A percentile compares a stretch with the other conserved stretches of the same genome.
Conservation (phyloP, 2,329 filamentous ascomycete species). For the Xylariaceae sp. region DNA sequence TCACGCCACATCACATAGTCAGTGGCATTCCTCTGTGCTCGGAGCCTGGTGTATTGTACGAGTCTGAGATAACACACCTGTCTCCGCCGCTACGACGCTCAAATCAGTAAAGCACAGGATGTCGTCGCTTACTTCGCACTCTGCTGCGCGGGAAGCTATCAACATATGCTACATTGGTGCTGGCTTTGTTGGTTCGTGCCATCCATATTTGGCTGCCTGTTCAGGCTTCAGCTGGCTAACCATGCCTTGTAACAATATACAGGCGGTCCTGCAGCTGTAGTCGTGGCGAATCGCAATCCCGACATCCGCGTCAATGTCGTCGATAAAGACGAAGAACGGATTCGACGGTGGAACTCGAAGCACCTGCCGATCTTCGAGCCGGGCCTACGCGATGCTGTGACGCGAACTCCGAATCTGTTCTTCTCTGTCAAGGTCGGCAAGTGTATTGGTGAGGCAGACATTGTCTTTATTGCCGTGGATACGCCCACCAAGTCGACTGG, state of each 20-base stretch:
- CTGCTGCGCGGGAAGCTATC: slow-evolving; percentile 33
- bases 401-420: slow-evolving; percentile 63
- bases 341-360: slow-evolving; percentile 67
- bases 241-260: not conserved
- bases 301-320: slow-evolving; percentile 68
- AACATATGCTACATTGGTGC: slow-evolving; percentile 31
- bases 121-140: not conserved
- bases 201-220: not conserved
- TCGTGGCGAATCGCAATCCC: slow-evolving; percentile 70
- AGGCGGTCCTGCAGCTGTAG: slow-evolving; percentile 68
- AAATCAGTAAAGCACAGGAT: too few relatives aligned
- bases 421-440: slow-evolving; percentile 64
- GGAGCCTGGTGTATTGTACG: too few relatives aligned
- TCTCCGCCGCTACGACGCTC: too few relatives aligned
- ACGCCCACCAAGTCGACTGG: slow-evolving; percentile 72
- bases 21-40: too few relatives aligned
- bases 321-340: slow-evolving; percentile 60
- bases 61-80: too few relatives aligned
- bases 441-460: slow-evolving; percentile 61
- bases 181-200: slow-evolving; percentile 36
- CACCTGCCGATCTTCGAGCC: slow-evolving; percentile 74
- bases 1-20: too few relatives aligned
- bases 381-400: slow-evolving; percentile 62
- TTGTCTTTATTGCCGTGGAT: slow-evolving; percentile 72
- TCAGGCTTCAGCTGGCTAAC: not conserved